Conservation (phyloP, 345 rosid genomes). For the Salix brachista region DNA sequence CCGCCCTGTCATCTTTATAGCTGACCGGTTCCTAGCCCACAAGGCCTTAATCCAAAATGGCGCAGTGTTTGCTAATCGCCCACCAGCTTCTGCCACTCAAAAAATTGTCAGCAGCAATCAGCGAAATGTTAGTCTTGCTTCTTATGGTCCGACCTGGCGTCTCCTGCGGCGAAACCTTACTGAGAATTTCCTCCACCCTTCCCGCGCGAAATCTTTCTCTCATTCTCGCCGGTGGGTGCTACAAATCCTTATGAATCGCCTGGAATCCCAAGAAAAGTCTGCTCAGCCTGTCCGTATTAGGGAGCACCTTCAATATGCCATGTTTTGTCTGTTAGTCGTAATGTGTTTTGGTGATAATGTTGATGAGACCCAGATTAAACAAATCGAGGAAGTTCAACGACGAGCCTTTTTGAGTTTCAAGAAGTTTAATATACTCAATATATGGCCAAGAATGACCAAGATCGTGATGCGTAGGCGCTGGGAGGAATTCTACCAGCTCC, state of each 20-base stretch:
- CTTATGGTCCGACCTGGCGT: constrained; percentile 6
- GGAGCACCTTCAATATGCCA: constrained; percentile 2
- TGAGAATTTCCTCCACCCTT: background rate
- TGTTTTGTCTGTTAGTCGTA: constrained; percentile 4
- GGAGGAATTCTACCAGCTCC: constrained; percentile 1
- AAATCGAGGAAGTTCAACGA: background rate
- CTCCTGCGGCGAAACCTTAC: constrained; percentile 6
- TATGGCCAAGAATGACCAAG: constrained; percentile 9
- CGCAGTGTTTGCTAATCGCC: constrained; percentile 6
- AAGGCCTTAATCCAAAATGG: constrained; percentile 7
- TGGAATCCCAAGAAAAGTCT: background rate
- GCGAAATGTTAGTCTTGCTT: background rate
- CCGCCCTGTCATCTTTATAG: constrained; percentile 16
- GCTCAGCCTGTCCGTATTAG: background rate
- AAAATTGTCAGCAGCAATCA: background rate
- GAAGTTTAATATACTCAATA: constrained; percentile 3
- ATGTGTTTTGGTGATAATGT: constrained; percentile 11
- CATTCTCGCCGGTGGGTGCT: background rate
- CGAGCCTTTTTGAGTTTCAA: constrained; percentile 4
- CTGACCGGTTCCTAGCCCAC: constrained; percentile 10
- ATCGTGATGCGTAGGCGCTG: constrained; percentile 2
- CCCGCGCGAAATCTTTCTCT: constrained; percentile 3
- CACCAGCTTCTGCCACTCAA: background rate
- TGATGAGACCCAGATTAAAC: background rate
- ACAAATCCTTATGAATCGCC: background rate